These are phyloP conservation scores for Magnolia kwangsiensis DNA, from an alignment of 164 flowering plant genomes.

Conservation along the genomic window DNA sequence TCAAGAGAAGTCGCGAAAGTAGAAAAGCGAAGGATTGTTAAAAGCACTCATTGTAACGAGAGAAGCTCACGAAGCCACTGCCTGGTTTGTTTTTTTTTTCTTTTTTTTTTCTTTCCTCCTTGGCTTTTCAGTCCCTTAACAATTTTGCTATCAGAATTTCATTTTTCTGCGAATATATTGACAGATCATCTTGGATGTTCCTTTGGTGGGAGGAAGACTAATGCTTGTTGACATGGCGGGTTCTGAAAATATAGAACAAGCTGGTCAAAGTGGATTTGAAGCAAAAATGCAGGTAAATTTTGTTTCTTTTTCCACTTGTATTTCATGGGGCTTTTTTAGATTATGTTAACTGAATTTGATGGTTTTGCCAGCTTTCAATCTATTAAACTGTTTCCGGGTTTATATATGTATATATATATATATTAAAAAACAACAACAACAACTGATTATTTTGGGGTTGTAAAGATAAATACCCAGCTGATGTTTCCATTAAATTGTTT, in stretches of 20 bases:
- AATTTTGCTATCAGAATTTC: not conserved
- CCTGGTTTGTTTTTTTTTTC: conserved; percentile 51
- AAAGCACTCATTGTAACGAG: conserved; percentile 86
- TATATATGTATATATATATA: no score
- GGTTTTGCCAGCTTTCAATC: not conserved
- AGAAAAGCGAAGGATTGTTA: conserved; percentile 88
- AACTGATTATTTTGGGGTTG: no score
- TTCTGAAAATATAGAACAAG: conserved; percentile 97
- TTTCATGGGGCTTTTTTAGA: not conserved
- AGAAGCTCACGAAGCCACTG: conserved; percentile 98
- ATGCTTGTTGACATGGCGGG: conserved; percentile 99
- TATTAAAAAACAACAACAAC: no score
- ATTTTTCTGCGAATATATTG: not conserved
- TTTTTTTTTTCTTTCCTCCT: not conserved
- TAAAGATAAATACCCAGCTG: no score
- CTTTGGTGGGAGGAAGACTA: conserved; percentile 85
- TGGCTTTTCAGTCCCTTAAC: not conserved
- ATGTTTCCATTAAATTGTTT: no score
- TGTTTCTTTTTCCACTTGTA: not conserved
- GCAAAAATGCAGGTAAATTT: conserved; percentile 90
- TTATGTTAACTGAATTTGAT: not conserved
- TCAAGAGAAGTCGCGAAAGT: conserved; percentile 90
- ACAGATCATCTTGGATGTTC: conserved; percentile 92
- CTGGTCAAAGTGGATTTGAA: conserved; percentile 90
- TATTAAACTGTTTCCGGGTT: no score